Evolutionary conservation across 768 basidiomycete genomes (phyloP).

Genomic region (Calocera viscosa): DNA sequence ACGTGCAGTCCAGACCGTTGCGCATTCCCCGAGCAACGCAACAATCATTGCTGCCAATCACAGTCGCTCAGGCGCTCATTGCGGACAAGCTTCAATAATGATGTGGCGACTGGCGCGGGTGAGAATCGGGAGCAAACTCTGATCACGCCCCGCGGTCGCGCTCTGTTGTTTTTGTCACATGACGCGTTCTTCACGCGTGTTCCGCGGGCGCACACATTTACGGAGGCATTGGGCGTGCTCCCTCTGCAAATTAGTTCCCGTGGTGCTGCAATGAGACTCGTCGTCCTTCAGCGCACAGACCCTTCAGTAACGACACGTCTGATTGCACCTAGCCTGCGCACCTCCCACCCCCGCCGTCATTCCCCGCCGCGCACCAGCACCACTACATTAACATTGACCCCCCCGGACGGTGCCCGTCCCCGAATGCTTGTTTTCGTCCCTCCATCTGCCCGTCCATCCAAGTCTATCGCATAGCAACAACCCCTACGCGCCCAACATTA

Average conservation of each 20-base stretch:
- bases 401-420: not conserved
- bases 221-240: not conserved
- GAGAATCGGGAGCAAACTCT: slow-evolving; percentile 5
- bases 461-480: slow-evolving; percentile 5
- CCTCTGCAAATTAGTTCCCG: not conserved
- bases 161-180: slow-evolving; percentile 2
- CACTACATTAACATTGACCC: slow-evolving; percentile 4
- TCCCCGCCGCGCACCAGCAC: not conserved
- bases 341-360: not conserved
- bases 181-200: slow-evolving; percentile 5
- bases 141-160: not conserved
- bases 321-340: not conserved
- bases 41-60: not conserved
- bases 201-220: not conserved
- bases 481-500: no score
- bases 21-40: not conserved
- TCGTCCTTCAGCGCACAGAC: not conserved
- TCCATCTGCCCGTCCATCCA: not conserved
- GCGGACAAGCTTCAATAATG: not conserved
- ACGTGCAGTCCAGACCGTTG: not conserved
- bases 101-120: no score
- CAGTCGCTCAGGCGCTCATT: not conserved
- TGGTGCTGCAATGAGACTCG: not conserved
- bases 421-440: slow-evolving; percentile 3
- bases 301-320: slow-evolving; percentile 6